Evolutionary conservation across 768 basidiomycete species (phyloP), one percentile per base, ranked within the genome.

Genomic region (Hydnomerulius pinastri): DNA sequence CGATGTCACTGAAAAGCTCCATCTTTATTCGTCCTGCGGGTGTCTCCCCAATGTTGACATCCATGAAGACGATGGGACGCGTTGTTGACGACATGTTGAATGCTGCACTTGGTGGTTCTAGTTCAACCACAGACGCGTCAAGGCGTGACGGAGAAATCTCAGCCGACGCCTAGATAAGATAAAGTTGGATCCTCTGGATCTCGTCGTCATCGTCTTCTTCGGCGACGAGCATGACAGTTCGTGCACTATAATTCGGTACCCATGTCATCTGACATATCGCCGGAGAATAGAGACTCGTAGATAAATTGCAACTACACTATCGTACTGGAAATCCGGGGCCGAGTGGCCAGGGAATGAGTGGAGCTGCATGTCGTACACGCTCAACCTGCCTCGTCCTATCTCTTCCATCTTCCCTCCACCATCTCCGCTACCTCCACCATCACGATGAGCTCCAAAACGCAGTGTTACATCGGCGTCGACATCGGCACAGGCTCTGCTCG

Each of bases 11-110:
- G 71, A 96, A 98, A 15, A 99, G 75, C 69, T 99, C 96, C 86
- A 99, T 96, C 74, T 98, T 98, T 59, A 99, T 78, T 27, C 97
- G 75, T 13, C 95, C 96, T 3, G 92, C 92, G 27, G 92, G 91
- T 0, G 94, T 98, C 73, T 98, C 96, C 37, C 97, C 97, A 42
- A 99, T 98, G 42, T 90, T 83, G 53, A 98, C 76, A 65, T 99
- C 97, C 85, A 99, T 95, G 69, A 99, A 99, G 48, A 97, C 94
- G 40, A 99, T 75, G 0, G 97, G 96, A 15, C 96, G 82, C 2
- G 77, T 73, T 25, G 76, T 67, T 17, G 75, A 73, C 27, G 80
- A 71, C 76, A 77, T 77, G 39, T 50, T 54, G 30, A 30, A 27
- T 6, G 46, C 24, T 47, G 37, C 6, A 23, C n/a, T 6, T 39